phyloP scores from a whole-genome alignment of 2,329 filamentous ascomycete genomes.

The Talaromyces pinophilus region DNA sequence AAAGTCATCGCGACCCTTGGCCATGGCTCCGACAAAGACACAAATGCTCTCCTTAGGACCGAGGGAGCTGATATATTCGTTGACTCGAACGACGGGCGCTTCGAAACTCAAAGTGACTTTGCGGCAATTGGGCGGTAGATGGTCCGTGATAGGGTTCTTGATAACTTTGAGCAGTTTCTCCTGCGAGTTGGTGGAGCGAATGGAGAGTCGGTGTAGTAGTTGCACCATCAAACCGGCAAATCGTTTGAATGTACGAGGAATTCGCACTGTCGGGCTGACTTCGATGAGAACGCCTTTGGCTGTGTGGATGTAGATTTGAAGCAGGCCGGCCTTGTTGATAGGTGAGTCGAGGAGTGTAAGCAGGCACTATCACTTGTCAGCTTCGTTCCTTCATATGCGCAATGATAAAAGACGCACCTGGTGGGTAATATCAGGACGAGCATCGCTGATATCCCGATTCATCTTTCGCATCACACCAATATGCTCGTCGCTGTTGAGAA shows the following conservation, averaged over 20 bases:
- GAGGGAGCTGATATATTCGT: constrained; percentile 82
- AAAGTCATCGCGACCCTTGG: constrained; percentile 93
- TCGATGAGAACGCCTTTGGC: constrained; percentile 97
- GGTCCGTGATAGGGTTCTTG: constrained; percentile 96
- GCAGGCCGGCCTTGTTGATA: constrained; percentile 95
- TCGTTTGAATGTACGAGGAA: constrained; percentile 97
- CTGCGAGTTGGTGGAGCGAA: constrained; percentile 93
- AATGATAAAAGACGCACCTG: constrained; percentile 64
- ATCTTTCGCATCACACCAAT: constrained; percentile 99
- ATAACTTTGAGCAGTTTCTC: constrained; percentile 98
- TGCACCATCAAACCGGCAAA: constrained; percentile 99
- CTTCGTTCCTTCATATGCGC: neutral
- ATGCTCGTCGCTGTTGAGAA: constrained; percentile 98
- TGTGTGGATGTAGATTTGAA: constrained; percentile 98
- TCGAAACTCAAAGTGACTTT: constrained; percentile 98
- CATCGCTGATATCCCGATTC: constrained; percentile 98
- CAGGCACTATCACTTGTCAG: constrained; percentile 67
- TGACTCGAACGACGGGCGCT: constrained; percentile 78
- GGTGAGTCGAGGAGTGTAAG: constrained; percentile 96
- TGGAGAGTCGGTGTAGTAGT: constrained; percentile 90
- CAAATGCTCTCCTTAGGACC: constrained; percentile 87
- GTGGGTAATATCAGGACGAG: constrained; percentile 95
- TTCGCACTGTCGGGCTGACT: constrained; percentile 96
- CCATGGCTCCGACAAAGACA: constrained; percentile 98
- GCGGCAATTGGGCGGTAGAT: constrained; percentile 93